A percentile compares a stretch with the other conserved stretches of the same genome.
Evolutionary conservation across 805 yeast genomes (phyloP).

Genomic region (Pichia pseudocactophila): DNA sequence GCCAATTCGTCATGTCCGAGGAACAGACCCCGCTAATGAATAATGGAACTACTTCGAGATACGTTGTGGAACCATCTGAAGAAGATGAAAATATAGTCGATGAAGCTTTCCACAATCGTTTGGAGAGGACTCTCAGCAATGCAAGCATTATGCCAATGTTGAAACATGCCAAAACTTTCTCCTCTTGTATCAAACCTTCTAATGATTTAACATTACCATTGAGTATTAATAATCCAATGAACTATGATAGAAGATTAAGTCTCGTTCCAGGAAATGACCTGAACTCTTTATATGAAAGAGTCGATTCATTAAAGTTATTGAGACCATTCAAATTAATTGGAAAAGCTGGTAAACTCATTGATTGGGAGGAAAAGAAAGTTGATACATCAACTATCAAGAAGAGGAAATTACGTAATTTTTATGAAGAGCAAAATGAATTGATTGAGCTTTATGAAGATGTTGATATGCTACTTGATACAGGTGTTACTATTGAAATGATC

Average conservation of each 20-base stretch:
- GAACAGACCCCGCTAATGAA: too few species aligned
- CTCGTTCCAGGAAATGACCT: constrained; percentile 13
- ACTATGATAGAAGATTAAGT: constrained; percentile 19
- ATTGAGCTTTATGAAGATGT: constrained; percentile 50
- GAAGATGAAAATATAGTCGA: not conserved
- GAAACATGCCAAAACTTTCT: constrained; percentile 6
- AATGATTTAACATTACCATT: constrained; percentile 6
- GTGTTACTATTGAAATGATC: constrained; percentile 57
- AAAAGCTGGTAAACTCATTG: constrained; percentile 24
- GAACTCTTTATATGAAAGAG: constrained; percentile 17
- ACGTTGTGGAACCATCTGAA: too few species aligned
- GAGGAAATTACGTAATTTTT: constrained; percentile 33
- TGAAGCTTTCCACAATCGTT: not conserved
- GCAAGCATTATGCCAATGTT: not conserved
- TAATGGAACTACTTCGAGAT: too few species aligned
- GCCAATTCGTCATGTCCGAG: too few species aligned
- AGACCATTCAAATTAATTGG: constrained; percentile 44
- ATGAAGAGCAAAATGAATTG: constrained; percentile 50
- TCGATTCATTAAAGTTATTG: constrained; percentile 31
- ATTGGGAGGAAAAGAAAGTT: constrained; percentile 31
- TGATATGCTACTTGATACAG: constrained; percentile 61
- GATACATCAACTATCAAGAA: constrained; percentile 21
- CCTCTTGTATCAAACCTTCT: not conserved
- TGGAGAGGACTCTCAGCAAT: not conserved
- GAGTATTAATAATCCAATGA: constrained; percentile 16